phyloP scores from a whole-genome alignment of 2,329 filamentous ascomycete genomes.

The Colletotrichum plurivorum region DNA sequence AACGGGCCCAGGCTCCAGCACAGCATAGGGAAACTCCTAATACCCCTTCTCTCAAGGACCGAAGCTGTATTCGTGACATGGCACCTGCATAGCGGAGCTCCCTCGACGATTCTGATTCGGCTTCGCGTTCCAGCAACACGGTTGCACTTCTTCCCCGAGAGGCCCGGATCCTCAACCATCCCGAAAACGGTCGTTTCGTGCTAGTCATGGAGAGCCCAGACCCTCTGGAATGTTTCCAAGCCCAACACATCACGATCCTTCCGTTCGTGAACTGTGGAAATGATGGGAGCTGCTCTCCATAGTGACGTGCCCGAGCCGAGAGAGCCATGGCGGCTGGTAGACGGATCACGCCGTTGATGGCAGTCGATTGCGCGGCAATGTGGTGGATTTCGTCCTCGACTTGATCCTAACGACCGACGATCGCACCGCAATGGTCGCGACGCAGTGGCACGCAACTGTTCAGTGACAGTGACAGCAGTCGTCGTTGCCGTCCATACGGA shows the following conservation, averaged over 20 bases:
- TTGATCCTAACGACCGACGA: neutral
- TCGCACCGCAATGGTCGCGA: conserved; percentile 4
- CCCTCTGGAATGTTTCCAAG: neutral
- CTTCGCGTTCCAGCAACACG: conserved; percentile 13
- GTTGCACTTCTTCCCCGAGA: conserved; percentile 22
- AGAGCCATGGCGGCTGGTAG: conserved; percentile 4
- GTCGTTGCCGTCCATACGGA: neutral
- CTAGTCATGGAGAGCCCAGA: neutral
- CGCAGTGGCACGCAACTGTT: neutral
- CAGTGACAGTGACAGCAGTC: neutral
- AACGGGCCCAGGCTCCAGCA: neutral
- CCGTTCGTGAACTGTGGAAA: conserved; percentile 1
- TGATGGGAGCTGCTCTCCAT: neutral
- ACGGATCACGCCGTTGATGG: neutral
- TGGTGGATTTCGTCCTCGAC: neutral
- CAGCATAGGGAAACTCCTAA: neutral
- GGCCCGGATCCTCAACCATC: conserved; percentile 13
- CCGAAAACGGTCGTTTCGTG: conserved; percentile 1
- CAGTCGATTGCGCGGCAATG: neutral
- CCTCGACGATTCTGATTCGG: conserved; percentile 8
- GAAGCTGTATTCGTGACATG: conserved; percentile 11
- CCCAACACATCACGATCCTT: neutral
- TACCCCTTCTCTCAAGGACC: neutral
- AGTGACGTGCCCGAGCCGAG: neutral
- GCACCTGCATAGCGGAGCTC: conserved; percentile 28